Base-by-base conservation (phyloP, 2,329 filamentous ascomycete species). In the Coleophoma cylindrospora region DNA sequence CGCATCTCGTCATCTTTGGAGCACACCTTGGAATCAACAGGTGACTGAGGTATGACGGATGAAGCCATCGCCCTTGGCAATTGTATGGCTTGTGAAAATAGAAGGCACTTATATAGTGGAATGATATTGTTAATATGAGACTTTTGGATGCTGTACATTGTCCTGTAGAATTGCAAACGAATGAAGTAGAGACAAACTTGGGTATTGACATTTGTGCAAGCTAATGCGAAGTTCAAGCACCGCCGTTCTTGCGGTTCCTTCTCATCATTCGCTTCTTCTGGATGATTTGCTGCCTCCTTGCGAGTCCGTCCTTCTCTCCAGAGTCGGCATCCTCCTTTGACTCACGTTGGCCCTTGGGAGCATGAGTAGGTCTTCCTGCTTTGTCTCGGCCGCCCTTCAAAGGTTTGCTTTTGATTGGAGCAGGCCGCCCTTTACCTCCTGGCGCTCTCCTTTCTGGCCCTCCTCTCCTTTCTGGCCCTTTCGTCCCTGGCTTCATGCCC, bases 241-340 rank as follows among this genome's bases (percentile, higher is more conserved):
- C 44, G n/a, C 57, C 53, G 36, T 50, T 43, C 50, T 58, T 59
- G 27, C 61, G 49, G 40, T 59, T 87, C 68, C 86, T 86, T 52
- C 90, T 81, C 74, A 86, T 80, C 73, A 87, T 81, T 55, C 90
- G 79, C 74, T 95, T 96, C 68, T 89, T 85, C 45, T 83, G 85
- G 67, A 96, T 95, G 63, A 96, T 88, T 63, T 84, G 85, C 62
- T 90, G 88, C 55, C 81, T 71, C 64, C 79, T 80, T 22, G 79
- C 79, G 48, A 81, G 64, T 69, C 74, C 72, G 54, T 75, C 78
- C 60, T 83, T 79, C 45, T 74, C 69, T 34, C 72, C 68, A 34
- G 69, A 67, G 9, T 43, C 41, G 14, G 37, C 46, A 37, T 33
- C 48, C 57, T 5, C 50, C 40, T 37, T 61, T 15, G n/a, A 4